Evolutionary conservation across 225 moss, liverwort and hornwort genomes (phyloP), one percentile per base, ranked within the genome.

Genomic region (Takakia lepidozioides): DNA sequence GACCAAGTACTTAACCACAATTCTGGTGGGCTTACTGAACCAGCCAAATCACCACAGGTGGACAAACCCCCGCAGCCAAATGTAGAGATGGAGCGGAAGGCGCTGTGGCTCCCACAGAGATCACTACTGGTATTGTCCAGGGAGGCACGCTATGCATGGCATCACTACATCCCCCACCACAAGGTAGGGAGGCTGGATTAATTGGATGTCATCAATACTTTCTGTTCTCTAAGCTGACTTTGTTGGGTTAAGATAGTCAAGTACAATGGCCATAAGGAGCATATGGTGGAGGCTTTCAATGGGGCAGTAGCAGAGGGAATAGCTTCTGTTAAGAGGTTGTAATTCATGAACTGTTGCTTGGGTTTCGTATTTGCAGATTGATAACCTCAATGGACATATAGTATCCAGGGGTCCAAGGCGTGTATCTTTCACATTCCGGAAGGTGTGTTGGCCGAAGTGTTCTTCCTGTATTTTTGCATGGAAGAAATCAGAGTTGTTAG

Each of bases 121-220:
- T 98, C 98, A 27, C 73, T 98, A 17, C 72, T 98, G 11, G 58
- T 91, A 43, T 71, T 98, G 51, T 91, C 91, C 55, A 76, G 73
- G 29, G 98, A 91, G 68, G 98, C 87, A 48, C 98, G 91, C 32
- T 98, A 98, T 91, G 73, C 78, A 19, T 98, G 98, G 98, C 91
- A 85, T 60, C 98, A 91, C 61, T 98, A 98, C 45, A 98, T 98
- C 49, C 91, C 98, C 38, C 98, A 98, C 70, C 98, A 91, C 57
- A 98, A 98, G 91, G 86, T 90, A 60, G 18, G 38, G 17, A 43
- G 38, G 10, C 32, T 32, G 32, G 11, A 32, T 32, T n/a, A n/a
- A n/a, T n/a, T n/a, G n/a, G n/a, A n/a, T n/a, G n/a, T n/a, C n/a
- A n/a, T n/a, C n/a, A n/a, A n/a, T n/a, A n/a, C n/a, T n/a, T n/a